Base-by-base conservation (phyloP, 2,329 filamentous ascomycete species). In the Mycosphaerella arachidis region DNA sequence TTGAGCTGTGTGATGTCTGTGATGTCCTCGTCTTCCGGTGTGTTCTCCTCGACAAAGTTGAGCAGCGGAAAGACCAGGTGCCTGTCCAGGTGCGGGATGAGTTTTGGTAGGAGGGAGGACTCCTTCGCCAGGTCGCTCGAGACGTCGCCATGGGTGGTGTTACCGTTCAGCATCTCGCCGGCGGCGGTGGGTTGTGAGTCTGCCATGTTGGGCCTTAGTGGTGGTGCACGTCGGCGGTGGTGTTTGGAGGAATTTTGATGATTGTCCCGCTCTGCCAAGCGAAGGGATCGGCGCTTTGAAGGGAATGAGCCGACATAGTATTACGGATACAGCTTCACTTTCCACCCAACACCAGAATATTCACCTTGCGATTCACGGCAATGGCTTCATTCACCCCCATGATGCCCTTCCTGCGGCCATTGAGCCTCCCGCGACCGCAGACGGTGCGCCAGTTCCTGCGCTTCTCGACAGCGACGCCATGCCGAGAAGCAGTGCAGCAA, bases 41-140 rank as follows among this genome's bases (percentile, higher is more conserved):
- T 85, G 76, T 91, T 87, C 73, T 88, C 87, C 72, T 87, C 87
- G 72, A 89, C 84, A 78, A 96, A 97, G 80, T 97, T 92, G 75
- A 99, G 88, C 66, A 99, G 85, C 67, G 94, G 94, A 80, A 96
- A 99, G 74, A 97, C 90, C 71, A 99, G 84, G 77, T 99, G 94
- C 69, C 94, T 88, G 82, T 97, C 94, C 77, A 99, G 90, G 77
- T 95, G 87, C 68, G 87, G 87, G 75, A 97, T 89, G 73, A 99
- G 82, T 79, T 92, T 92, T 71, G 91, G 90, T 71, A 97, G 85
- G 66, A 97, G 85, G 75, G 88, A 89, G 80, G 91, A 86, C 76
- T 89, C 81, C 75, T 86, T 85, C 72, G 84, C 85, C 77, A 73
- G 59, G 24, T 71, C 73, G 68, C 66, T 66, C 56, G 69, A 67